These are phyloP conservation scores for Polygonum maritimum DNA, from an alignment of 148 eudicot species.

Conservation along the genomic window DNA sequence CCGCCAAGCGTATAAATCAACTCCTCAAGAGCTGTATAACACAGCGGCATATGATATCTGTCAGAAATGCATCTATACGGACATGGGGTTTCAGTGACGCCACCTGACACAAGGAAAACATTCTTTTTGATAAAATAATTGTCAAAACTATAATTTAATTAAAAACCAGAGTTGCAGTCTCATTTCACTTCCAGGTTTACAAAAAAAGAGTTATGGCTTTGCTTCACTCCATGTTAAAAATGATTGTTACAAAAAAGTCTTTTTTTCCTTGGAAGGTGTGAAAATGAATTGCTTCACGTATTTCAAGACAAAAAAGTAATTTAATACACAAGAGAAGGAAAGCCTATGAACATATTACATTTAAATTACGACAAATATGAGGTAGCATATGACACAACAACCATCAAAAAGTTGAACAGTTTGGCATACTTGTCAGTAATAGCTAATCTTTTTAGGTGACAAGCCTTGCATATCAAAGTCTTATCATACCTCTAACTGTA, in stretches of 20 bases:
- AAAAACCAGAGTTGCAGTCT: neutral
- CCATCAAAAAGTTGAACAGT: neutral
- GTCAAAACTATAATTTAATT: neutral
- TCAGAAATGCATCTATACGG: constrained; percentile 82
- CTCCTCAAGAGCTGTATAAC: constrained; percentile 94
- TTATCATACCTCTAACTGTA: constrained; percentile 55
- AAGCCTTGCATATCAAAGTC: neutral
- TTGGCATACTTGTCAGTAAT: neutral
- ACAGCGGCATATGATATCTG: constrained; percentile 87
- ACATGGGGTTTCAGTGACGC: constrained; percentile 81
- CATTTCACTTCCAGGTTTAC: neutral
- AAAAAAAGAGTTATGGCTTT: neutral
- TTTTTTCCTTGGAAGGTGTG: too few species aligned
- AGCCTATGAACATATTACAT: neutral
- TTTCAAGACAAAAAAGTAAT: too few species aligned
- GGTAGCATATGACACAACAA: neutral
- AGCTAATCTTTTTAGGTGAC: neutral
- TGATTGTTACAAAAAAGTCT: too few species aligned
- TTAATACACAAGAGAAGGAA: too few species aligned
- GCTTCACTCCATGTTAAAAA: too few species aligned
- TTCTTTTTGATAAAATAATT: neutral
- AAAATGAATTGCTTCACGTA: too few species aligned
- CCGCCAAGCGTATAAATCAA: constrained; percentile 94
- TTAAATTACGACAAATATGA: neutral
- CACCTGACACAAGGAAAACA: constrained; percentile 43